Conservation (phyloP, 805 yeast genomes). For the Candida koratica region DNA sequence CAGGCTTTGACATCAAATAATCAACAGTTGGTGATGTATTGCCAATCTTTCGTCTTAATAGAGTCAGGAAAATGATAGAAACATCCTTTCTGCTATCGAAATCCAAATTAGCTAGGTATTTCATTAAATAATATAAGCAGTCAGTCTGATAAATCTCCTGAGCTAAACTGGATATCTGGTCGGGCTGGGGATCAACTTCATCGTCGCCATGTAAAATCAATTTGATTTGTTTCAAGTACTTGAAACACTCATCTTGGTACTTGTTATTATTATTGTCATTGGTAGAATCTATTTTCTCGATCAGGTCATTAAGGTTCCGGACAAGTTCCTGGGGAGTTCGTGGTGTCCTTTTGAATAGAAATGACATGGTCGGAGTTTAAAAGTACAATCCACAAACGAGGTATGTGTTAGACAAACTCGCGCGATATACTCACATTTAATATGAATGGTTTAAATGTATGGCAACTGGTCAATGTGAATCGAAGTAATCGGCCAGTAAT, state of each 20-base stretch:
- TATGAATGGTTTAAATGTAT: constrained; percentile 15
- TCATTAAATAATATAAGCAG: constrained; percentile 57
- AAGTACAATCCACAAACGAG: constrained; percentile 1
- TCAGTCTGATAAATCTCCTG: constrained; percentile 76
- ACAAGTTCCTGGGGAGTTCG: constrained; percentile 86
- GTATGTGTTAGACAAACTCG: too few relatives aligned
- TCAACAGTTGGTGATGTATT: constrained; percentile 83
- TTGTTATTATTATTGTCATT: constrained; percentile 27
- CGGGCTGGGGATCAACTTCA: constrained; percentile 61
- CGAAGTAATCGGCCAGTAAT: constrained; percentile 39
- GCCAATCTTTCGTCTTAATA: constrained; percentile 75
- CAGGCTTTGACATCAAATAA: constrained; percentile 65
- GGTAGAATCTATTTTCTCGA: constrained; percentile 53
- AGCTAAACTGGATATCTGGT: constrained; percentile 69
- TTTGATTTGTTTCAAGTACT: constrained; percentile 61
- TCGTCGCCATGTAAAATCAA: constrained; percentile 68
- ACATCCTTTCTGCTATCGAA: constrained; percentile 91
- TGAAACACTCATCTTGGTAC: constrained; percentile 70
- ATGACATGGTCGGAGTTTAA: constrained; percentile 72
- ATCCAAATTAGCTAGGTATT: constrained; percentile 62
- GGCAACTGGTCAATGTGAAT: constrained; percentile 37
- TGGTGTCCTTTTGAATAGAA: constrained; percentile 84
- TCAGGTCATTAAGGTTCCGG: constrained; percentile 68
- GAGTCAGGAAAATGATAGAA: constrained; percentile 62
- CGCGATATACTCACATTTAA: background rate